Base-by-base conservation (phyloP, 495 filamentous ascomycete species). In the Aspergillus hancockii region DNA sequence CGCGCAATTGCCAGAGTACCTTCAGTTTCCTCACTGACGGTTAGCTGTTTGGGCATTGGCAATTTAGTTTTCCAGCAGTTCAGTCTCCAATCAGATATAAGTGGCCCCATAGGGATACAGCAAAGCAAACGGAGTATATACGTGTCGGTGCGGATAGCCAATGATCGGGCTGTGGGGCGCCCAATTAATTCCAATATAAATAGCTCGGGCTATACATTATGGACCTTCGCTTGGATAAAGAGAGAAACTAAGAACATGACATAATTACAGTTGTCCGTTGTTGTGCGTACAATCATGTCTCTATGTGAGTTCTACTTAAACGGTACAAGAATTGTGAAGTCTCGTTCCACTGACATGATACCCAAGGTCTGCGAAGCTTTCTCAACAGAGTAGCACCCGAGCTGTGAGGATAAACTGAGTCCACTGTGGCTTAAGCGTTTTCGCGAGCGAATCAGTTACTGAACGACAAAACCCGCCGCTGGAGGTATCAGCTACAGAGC, bases 131-230 rank as follows among this genome's bases (percentile, higher is more conserved):
- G n/a, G 41, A 19, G 16, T 18, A 47, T 4, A 47, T 47, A 47
- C 43, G 43, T 47, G 43, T 47, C 43, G 22, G 43, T 14, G 43
- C 21, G 18, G 21, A 47, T 23, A 22, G 43, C 43, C 43, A 47
- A 47, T 47, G 18, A 23, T 47, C 43, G 18, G 16, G 43, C 43
- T 22, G 43, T 47, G 43, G 43, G 43, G 43, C 43, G 43, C 18
- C 43, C 43, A 47, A 47, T 47, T 22, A 47, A 23, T 47, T 3
- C 21, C 21, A 47, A 19, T 47, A 47, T 23, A 47, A 18, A 22
- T 12, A 47, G 9, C 43, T 23, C 8, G 3, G 18, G 21, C 43
- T 47, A 18, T 23, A 8, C 19, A 45, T 18, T 45, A 45, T 45
- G 41, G 41, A 21, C 41, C n/a, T 45, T 45, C n/a, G 14, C 14